phyloP scores from a whole-genome alignment of 306 rosid genomes.

The Vicia villosa region DNA sequence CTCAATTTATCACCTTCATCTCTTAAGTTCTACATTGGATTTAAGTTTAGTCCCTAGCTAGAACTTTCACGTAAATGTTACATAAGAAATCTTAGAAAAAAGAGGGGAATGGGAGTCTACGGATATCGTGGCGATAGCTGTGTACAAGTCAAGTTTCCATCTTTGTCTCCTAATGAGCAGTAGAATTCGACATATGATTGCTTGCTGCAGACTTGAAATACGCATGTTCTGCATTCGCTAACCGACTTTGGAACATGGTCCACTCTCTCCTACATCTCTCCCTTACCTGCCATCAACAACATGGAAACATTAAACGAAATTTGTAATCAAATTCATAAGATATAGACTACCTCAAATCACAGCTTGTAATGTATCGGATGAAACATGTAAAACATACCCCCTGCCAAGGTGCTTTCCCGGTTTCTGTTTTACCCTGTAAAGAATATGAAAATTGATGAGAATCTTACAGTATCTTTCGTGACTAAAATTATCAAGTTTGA shows the following conservation, averaged over 20 bases:
- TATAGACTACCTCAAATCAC: neutral
- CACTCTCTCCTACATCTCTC: constrained; percentile 93
- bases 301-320: constrained; percentile 21
- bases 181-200: constrained; percentile 46
- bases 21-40: constrained; percentile 28
- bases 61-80: constrained; percentile 36
- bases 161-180: constrained; percentile 46
- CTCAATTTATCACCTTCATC: constrained; percentile 14
- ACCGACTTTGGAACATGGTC: constrained; percentile 86
- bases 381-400: constrained; percentile 62
- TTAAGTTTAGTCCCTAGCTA: constrained; percentile 23
- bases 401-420: constrained; percentile 87
- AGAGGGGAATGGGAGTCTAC: constrained; percentile 26
- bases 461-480: neutral
- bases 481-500: neutral
- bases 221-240: constrained; percentile 66
- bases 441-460: constrained; percentile 24
- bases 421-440: constrained; percentile 67
- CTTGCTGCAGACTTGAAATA: constrained; percentile 60
- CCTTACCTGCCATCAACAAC: constrained; percentile 65
- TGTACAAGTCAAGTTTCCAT: constrained; percentile 35
- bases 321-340: neutral
- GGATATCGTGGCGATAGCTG: constrained; percentile 29
- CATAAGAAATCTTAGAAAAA: neutral
- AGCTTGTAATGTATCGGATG: neutral